Evolutionary conservation across 2,329 filamentous ascomycete species (phyloP).

Genomic region (Cercospora sp.): DNA sequence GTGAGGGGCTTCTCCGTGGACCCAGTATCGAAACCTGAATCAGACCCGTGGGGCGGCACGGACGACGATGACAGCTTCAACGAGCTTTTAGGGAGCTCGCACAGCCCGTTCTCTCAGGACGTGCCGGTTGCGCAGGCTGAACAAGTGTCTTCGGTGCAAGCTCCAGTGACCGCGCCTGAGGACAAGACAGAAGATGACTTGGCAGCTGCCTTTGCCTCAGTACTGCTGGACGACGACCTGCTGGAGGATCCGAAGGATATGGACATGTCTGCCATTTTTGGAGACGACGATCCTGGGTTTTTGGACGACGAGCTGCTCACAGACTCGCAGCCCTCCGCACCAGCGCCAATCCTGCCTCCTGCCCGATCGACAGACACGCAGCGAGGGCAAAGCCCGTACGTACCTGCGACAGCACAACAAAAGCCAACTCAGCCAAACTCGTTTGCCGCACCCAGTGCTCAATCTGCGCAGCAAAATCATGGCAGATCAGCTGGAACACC

Average conservation of each 20-base stretch:
- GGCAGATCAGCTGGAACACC: conserved; percentile 37
- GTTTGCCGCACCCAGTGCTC: conserved; percentile 28
- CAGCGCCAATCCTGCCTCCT: conserved; percentile 13
- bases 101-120: neutral
- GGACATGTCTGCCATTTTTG: conserved; percentile 67
- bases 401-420: conserved; percentile 17
- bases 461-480: conserved; percentile 27
- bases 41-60: conserved; percentile 21
- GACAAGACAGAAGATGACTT: conserved; percentile 59
- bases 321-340: conserved; percentile 11
- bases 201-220: conserved; percentile 79
- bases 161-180: conserved; percentile 13
- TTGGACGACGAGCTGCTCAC: conserved; percentile 63
- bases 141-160: conserved; percentile 13
- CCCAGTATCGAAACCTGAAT: conserved; percentile 16
- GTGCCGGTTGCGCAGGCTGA: conserved; percentile 15
- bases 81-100: conserved; percentile 19
- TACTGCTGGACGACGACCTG: conserved; percentile 67
- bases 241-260: conserved; percentile 44
- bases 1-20: conserved; percentile 12
- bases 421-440: conserved; percentile 17
- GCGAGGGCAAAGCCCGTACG: conserved; percentile 22
- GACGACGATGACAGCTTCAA: conserved; percentile 30
- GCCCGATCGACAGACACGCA: conserved; percentile 7
- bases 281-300: conserved; percentile 83